Percentiles rank a stretch among this genome's conserved stretches.
Conservation (phyloP, 345 rosid species). For the Syzygium oleosum region DNA sequence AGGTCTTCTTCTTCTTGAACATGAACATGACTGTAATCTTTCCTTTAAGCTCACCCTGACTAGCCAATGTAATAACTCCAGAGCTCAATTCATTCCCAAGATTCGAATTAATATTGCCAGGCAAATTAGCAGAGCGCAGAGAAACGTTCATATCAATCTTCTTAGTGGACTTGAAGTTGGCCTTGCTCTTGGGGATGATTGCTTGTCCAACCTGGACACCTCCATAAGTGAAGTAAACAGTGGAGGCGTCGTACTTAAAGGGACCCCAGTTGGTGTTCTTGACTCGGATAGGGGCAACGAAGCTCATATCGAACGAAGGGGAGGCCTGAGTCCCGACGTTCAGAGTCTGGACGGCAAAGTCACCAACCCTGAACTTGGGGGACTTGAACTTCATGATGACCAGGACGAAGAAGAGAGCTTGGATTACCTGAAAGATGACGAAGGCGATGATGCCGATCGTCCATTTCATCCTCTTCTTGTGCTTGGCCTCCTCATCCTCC, state of each 20-base stretch:
- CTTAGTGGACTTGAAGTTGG: slow-evolving; percentile 7
- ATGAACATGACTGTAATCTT: slow-evolving; percentile 2
- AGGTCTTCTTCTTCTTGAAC: slow-evolving; percentile 4
- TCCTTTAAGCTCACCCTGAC: slow-evolving; percentile 1
- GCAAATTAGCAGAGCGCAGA: not conserved
- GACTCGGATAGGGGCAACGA: slow-evolving; percentile 4
- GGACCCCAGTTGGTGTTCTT: slow-evolving; percentile 17
- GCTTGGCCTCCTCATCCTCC: slow-evolving; percentile 3
- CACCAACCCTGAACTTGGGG: slow-evolving; percentile 15
- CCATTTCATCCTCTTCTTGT: slow-evolving; percentile 16
- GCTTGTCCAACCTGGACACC: slow-evolving; percentile 4
- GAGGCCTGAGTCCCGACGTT: not conserved
- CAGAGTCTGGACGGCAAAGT: not conserved
- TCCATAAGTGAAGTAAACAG: not conserved
- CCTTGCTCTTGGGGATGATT: slow-evolving; percentile 5
- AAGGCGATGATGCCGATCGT: slow-evolving; percentile 10
- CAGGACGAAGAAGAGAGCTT: slow-evolving; percentile 10
- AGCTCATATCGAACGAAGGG: slow-evolving; percentile 1
- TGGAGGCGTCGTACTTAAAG: slow-evolving; percentile 4
- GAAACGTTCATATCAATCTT: not conserved
- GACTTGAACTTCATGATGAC: slow-evolving; percentile 9
- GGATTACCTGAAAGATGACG: slow-evolving; percentile 12
- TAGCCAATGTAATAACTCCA: not conserved
- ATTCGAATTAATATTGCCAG: not conserved
- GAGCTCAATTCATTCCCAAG: slow-evolving; percentile 1